phyloP scores from a whole-genome alignment of 441 rosid species.

The Geranium incanum region DNA sequence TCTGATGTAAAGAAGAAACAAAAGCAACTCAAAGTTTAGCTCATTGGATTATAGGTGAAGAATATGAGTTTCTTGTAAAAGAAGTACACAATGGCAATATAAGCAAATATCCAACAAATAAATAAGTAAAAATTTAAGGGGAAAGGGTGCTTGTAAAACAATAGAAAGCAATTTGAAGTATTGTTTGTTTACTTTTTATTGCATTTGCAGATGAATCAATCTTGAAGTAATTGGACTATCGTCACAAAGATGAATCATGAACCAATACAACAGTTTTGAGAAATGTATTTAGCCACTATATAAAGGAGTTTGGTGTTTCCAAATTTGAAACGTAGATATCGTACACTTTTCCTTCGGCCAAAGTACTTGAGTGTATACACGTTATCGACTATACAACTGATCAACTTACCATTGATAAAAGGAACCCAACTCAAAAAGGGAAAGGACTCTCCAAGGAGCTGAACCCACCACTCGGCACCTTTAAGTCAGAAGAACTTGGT shows the following conservation, averaged over 20 bases:
- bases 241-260: background rate
- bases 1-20: constrained; percentile 14
- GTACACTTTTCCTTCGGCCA: background rate
- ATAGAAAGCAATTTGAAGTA: background rate
- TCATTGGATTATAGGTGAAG: background rate
- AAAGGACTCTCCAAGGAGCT: constrained; percentile 55
- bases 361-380: background rate
- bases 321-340: background rate
- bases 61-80: background rate
- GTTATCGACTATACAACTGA: background rate
- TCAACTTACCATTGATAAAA: constrained; percentile 45
- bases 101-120: background rate
- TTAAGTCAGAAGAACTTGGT: constrained; percentile 12
- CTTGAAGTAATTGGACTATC: background rate
- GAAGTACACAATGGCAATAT: background rate
- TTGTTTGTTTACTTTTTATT: background rate
- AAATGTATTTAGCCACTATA: background rate
- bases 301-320: background rate
- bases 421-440: constrained; percentile 81
- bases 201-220: background rate
- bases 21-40: background rate
- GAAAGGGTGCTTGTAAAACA: background rate
- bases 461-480: constrained; percentile 98
- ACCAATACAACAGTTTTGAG: background rate
- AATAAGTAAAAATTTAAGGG: background rate